Percentiles rank a stretch among this genome's conserved stretches.
These are phyloP conservation scores for Oenanthe javanica DNA, from an alignment of 140 eudicot genomes.

Conservation along the genomic window DNA sequence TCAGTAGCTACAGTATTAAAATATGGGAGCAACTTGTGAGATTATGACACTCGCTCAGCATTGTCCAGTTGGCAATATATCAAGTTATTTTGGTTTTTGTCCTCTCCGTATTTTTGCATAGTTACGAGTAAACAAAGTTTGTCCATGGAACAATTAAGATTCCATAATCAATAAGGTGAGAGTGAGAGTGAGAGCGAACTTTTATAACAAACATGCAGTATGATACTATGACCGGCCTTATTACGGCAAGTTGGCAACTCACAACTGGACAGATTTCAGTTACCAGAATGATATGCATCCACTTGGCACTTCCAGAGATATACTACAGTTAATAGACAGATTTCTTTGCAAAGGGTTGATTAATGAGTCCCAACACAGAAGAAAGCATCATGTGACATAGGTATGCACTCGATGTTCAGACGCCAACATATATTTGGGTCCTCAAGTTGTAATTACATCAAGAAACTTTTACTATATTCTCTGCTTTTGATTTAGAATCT, in stretches of 20 bases:
- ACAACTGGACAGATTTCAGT: not conserved
- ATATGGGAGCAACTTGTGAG: too few relatives aligned
- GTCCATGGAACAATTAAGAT: not conserved
- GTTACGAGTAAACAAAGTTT: too few relatives aligned
- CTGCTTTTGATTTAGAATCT: not conserved
- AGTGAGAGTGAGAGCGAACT: not conserved
- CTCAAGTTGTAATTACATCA: not conserved
- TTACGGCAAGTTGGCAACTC: not conserved
- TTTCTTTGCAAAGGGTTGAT: not conserved
- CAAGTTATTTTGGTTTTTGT: too few relatives aligned
- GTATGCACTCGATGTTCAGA: not conserved
- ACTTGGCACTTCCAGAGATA: not conserved
- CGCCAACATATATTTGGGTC: not conserved
- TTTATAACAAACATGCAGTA: too few relatives aligned
- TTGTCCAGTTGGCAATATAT: too few relatives aligned
- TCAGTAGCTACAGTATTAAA: too few relatives aligned
- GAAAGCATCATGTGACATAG: not conserved
- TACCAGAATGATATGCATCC: not conserved
- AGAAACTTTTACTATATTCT: not conserved
- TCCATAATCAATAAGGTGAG: not conserved
- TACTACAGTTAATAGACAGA: not conserved
- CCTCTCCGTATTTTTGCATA: too few relatives aligned
- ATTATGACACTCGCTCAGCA: too few relatives aligned
- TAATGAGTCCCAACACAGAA: not conserved
- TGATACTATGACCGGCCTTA: not conserved